These are phyloP conservation scores for Tulasnella sp. DNA, from an alignment of 768 basidiomycete species.

Conservation along the genomic window DNA sequence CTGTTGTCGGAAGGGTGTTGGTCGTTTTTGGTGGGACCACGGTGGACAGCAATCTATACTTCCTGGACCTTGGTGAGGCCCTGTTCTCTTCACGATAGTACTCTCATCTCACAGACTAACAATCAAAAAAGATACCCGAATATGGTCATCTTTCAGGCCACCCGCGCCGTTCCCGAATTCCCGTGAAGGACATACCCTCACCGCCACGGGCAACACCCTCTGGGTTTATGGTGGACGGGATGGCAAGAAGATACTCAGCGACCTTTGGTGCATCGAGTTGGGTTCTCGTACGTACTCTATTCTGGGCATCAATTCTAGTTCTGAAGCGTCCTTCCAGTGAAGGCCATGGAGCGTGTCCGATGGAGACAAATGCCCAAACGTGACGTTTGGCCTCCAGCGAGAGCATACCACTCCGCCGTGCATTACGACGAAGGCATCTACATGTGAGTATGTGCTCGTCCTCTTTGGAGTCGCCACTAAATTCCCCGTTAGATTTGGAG, in stretches of 20 bases:
- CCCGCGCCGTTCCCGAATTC: background rate
- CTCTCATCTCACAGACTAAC: background rate
- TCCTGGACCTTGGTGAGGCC: background rate
- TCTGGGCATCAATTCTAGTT: background rate
- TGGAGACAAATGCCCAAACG: background rate
- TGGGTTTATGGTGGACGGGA: conserved; percentile 2
- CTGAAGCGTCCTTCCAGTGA: background rate
- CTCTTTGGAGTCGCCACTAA: background rate
- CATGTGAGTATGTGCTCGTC: background rate
- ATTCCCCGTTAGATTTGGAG: background rate
- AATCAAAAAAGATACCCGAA: background rate
- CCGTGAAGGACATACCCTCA: background rate
- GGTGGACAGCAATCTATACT: background rate
- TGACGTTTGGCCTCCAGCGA: background rate
- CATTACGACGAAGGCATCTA: background rate
- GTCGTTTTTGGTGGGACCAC: background rate
- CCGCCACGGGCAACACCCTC: background rate
- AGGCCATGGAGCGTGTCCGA: background rate
- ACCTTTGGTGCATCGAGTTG: background rate
- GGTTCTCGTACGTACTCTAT: background rate
- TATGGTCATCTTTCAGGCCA: background rate
- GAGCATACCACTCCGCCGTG: background rate
- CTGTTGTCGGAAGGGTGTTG: background rate
- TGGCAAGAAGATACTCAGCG: background rate
- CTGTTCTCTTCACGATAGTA: background rate